A percentile compares a stretch with the other conserved stretches of the same genome.
Evolutionary conservation across 2,329 filamentous ascomycete species (phyloP).

Genomic region (Claviceps digitariae): DNA sequence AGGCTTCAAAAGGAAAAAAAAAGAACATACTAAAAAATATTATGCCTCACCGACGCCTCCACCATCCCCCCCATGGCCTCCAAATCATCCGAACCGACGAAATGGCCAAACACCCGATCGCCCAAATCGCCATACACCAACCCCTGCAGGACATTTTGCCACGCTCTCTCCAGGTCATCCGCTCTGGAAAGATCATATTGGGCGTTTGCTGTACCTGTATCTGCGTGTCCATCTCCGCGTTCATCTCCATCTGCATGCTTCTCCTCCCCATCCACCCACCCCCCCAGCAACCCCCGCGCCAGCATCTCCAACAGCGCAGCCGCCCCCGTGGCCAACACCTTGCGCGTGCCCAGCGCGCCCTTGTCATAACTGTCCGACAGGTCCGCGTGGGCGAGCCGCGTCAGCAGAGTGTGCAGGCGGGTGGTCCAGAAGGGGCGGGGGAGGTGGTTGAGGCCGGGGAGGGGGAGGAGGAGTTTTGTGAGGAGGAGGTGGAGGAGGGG

Average conservation of each 20-base stretch:
- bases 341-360: slow-evolving; percentile 57
- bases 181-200: slow-evolving; percentile 46
- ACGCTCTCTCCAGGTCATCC: slow-evolving; percentile 47
- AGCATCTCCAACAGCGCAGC: slow-evolving; percentile 58
- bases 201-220: slow-evolving; percentile 1
- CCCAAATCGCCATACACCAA: slow-evolving; percentile 56
- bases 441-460: slow-evolving; percentile 54
- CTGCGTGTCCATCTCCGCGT: neutral
- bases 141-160: slow-evolving; percentile 52
- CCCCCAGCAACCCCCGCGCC: slow-evolving; percentile 51
- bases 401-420: slow-evolving; percentile 45
- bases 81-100: slow-evolving; percentile 46
- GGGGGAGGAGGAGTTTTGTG: slow-evolving; percentile 46
- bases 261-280: slow-evolving; percentile 15
- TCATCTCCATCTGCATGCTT: neutral
- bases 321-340: slow-evolving; percentile 59
- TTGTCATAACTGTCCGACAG: slow-evolving; percentile 76
- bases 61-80: slow-evolving; percentile 49
- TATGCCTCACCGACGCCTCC: slow-evolving; percentile 49
- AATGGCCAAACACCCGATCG: slow-evolving; percentile 49
- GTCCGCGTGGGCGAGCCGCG: slow-evolving; percentile 50
- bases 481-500: slow-evolving; percentile 59
- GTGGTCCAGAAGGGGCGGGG: slow-evolving; percentile 50
- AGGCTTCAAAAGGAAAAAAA: neutral
- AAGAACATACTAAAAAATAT: slow-evolving; percentile 51